These are phyloP conservation scores for Euptelea pleiosperma DNA, from an alignment of 164 flowering plant genomes.

Conservation along the genomic window DNA sequence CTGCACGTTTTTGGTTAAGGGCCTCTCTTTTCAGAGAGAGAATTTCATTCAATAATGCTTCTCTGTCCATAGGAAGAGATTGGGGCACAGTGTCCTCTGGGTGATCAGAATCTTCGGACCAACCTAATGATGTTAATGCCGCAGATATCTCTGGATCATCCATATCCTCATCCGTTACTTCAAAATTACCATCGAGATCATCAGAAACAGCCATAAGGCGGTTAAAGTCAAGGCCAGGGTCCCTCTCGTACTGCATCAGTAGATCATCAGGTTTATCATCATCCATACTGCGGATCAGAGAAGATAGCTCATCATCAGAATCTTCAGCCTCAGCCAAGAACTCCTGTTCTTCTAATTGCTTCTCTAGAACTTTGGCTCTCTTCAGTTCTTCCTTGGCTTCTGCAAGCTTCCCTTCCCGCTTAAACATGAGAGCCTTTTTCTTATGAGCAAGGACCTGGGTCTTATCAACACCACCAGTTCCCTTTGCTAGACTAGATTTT, in stretches of 20 bases:
- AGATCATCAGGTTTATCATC: conserved; percentile 39
- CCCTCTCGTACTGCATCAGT: conserved; percentile 20
- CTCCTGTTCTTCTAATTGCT: conserved; percentile 82
- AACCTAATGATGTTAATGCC: conserved; percentile 72
- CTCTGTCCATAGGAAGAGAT: conserved; percentile 32
- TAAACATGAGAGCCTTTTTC: conserved; percentile 70
- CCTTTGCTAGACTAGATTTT: conserved; percentile 27
- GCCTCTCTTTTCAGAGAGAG: conserved; percentile 71
- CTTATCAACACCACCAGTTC: conserved; percentile 39
- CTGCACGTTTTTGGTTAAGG: conserved; percentile 58
- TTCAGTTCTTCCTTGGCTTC: conserved; percentile 97
- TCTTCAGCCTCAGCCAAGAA: conserved; percentile 72
- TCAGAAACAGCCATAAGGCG: conserved; percentile 38
- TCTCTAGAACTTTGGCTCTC: conserved; percentile 81
- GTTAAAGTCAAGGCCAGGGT: conserved; percentile 34
- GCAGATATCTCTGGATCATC: conserved; percentile 74
- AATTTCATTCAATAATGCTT: conserved; percentile 45
- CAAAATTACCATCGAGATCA: conserved; percentile 55
- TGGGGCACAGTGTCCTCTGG: conserved; percentile 20
- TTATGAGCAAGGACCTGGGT: conserved; percentile 63
- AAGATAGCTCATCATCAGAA: conserved; percentile 85
- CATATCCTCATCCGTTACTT: conserved; percentile 82
- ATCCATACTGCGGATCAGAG: conserved; percentile 62
- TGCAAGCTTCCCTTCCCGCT: conserved; percentile 87
- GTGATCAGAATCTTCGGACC: conserved; percentile 57